phyloP scores from a whole-genome alignment of 768 basidiomycete species.

The Boletus reticulatus region DNA sequence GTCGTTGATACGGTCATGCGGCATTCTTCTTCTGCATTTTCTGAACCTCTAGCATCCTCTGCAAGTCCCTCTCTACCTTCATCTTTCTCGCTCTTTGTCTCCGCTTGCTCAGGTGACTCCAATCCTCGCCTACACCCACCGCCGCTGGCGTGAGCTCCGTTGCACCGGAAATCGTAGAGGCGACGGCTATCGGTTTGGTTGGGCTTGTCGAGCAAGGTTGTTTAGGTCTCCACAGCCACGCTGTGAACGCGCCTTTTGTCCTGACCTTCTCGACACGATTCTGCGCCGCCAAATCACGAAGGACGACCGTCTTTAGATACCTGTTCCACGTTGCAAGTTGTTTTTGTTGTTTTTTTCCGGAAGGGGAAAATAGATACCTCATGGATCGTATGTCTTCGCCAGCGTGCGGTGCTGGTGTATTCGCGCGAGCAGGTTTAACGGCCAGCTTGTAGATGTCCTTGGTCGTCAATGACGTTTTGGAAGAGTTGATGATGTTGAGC shows the following conservation, averaged over 20 bases:
- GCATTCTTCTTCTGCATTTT: slow-evolving; percentile 16
- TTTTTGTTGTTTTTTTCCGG: no score
- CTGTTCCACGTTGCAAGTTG: slow-evolving; percentile 27
- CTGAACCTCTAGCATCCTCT: slow-evolving; percentile 37
- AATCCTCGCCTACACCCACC: slow-evolving; percentile 41
- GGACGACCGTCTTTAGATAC: slow-evolving; percentile 53
- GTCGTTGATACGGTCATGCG: background rate
- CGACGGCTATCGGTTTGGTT: background rate
- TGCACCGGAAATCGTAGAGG: background rate
- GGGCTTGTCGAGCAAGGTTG: background rate
- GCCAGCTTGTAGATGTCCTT: slow-evolving; percentile 27
- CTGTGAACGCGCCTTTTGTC: slow-evolving; percentile 30
- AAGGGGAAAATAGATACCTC: slow-evolving; percentile 33
- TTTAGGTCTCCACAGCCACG: slow-evolving; percentile 42
- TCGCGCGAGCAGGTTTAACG: slow-evolving; percentile 8
- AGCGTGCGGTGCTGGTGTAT: slow-evolving; percentile 36
- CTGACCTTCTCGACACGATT: slow-evolving; percentile 44
- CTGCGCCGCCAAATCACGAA: slow-evolving; percentile 44
- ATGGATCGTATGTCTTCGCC: slow-evolving; percentile 55
- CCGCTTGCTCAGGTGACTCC: slow-evolving; percentile 55
- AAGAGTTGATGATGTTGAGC: slow-evolving; percentile 19
- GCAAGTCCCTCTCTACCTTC: slow-evolving; percentile 45
- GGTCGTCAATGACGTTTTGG: slow-evolving; percentile 24
- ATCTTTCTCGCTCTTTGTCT: slow-evolving; percentile 44
- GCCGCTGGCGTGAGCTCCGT: slow-evolving; percentile 23